A percentile compares a stretch with the other conserved stretches of the same genome.
Evolutionary conservation across 1,284 basidiomycete genomes (phyloP).

Genomic region (Puccinia coronata): DNA sequence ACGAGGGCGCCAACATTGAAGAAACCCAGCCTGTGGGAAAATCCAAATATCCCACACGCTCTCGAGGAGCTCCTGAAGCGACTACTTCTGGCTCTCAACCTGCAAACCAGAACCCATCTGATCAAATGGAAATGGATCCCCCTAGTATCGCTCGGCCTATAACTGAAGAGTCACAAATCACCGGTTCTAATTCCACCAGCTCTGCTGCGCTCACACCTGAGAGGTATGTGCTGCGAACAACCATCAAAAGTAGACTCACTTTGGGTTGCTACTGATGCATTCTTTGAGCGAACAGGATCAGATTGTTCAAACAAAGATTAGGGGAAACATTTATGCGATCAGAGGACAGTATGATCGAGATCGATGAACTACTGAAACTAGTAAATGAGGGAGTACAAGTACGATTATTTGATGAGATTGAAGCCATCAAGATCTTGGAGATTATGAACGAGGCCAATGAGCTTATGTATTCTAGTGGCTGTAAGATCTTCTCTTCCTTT

Average conservation of each 20-base stretch:
- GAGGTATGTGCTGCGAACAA: conserved; percentile 30
- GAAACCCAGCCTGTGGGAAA: conserved; percentile 50
- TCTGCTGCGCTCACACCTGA: conserved; percentile 15
- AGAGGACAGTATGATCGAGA: conserved; percentile 69
- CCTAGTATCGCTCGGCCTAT: background rate
- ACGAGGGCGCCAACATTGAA: conserved; percentile 51
- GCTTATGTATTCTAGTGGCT: conserved; percentile 81
- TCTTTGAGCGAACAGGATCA: conserved; percentile 63
- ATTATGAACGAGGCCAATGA: conserved; percentile 79
- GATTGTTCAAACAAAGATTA: conserved; percentile 74
- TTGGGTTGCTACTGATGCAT: conserved; percentile 25
- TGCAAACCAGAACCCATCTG: background rate
- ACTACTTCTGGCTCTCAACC: conserved; percentile 43
- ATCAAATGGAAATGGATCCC: conserved; percentile 28
- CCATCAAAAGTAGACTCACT: background rate
- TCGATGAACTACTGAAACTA: conserved; percentile 71
- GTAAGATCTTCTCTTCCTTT: conserved; percentile 9
- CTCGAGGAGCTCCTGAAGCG: conserved; percentile 52
- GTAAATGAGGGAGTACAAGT: conserved; percentile 76
- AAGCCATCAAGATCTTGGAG: conserved; percentile 66
- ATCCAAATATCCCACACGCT: conserved; percentile 53
- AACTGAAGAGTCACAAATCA: conserved; percentile 26
- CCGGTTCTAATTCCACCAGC: conserved; percentile 6
- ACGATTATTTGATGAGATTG: conserved; percentile 56
- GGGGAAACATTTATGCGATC: conserved; percentile 70